phyloP scores from a whole-genome alignment of 495 filamentous ascomycete species.

The Penicillium atrosanguineum region DNA sequence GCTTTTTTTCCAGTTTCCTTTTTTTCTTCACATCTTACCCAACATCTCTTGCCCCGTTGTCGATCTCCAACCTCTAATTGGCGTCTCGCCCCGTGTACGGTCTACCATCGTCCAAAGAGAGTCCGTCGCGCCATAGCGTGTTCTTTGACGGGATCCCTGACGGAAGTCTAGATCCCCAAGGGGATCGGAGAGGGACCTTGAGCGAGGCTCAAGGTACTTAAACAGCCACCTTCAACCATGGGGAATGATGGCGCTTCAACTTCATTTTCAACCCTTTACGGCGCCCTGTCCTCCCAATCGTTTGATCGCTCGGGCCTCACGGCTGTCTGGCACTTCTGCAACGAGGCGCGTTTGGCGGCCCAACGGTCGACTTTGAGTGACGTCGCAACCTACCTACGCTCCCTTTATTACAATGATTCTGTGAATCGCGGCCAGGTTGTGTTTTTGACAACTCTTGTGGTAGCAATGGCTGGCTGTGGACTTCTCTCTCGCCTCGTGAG shows the following conservation, averaged over 20 bases:
- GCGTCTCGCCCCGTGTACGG: conserved; percentile 6
- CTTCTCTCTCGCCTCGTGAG: conserved; percentile 35
- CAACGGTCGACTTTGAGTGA: conserved; percentile 19
- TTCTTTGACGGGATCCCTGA: conserved; percentile 5
- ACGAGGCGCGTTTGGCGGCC: conserved; percentile 14
- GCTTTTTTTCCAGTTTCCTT: conserved; percentile 17
- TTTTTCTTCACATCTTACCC: not conserved
- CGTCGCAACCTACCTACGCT: conserved; percentile 20
- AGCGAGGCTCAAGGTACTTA: conserved; percentile 6
- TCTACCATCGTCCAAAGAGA: conserved; percentile 16
- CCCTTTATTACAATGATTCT: conserved; percentile 26
- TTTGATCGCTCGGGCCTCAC: conserved; percentile 10
- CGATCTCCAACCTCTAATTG: conserved; percentile 29
- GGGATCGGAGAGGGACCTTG: not conserved
- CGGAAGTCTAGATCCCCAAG: conserved; percentile 15
- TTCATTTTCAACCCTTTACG: conserved; percentile 15
- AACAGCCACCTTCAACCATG: conserved; percentile 15
- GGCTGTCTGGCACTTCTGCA: conserved; percentile 14
- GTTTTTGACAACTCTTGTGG: conserved; percentile 35
- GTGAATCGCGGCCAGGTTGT: conserved; percentile 34
- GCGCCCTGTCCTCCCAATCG: conserved; percentile 14
- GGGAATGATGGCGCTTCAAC: conserved; percentile 9
- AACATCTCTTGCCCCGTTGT: conserved; percentile 9
- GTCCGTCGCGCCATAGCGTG: conserved; percentile 19
- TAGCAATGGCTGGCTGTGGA: conserved; percentile 45